Evolutionary conservation across 768 basidiomycete species (phyloP).

Genomic region (Kwoniella botswanensis): DNA sequence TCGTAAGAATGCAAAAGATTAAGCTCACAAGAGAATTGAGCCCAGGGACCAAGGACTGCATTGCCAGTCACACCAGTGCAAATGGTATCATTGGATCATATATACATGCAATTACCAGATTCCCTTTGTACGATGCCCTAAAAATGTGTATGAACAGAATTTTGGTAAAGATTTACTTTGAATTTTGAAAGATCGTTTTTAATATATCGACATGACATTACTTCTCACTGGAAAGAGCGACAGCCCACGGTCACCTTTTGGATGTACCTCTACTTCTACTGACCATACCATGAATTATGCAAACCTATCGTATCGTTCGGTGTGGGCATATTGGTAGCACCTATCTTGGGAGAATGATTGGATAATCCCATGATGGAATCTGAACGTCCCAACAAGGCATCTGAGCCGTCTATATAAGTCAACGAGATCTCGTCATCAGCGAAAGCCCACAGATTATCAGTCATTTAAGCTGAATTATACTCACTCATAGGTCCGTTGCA

Average conservation of each 20-base stretch:
- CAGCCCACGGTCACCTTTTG: no score
- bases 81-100: neutral
- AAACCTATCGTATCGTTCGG: conserved; percentile 57
- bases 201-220: no score
- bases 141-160: neutral
- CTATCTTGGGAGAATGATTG: conserved; percentile 57
- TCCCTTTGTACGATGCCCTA: neutral
- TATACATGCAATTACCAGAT: conserved; percentile 3
- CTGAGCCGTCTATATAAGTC: conserved; percentile 52
- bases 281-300: conserved; percentile 57
- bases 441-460: no score
- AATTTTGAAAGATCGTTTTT: no score
- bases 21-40: neutral
- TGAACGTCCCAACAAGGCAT: conserved; percentile 39
- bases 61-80: no score
- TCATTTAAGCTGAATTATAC: conserved; percentile 10
- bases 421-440: neutral
- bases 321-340: conserved; percentile 39
- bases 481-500: conserved; percentile 59
- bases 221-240: no score
- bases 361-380: conserved; percentile 51
- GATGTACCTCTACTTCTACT: neutral
- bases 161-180: neutral
- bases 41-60: no score
- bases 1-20: neutral